These are phyloP conservation scores for Silybum marianum DNA, from an alignment of 129 eudicot genomes.

Conservation along the genomic window DNA sequence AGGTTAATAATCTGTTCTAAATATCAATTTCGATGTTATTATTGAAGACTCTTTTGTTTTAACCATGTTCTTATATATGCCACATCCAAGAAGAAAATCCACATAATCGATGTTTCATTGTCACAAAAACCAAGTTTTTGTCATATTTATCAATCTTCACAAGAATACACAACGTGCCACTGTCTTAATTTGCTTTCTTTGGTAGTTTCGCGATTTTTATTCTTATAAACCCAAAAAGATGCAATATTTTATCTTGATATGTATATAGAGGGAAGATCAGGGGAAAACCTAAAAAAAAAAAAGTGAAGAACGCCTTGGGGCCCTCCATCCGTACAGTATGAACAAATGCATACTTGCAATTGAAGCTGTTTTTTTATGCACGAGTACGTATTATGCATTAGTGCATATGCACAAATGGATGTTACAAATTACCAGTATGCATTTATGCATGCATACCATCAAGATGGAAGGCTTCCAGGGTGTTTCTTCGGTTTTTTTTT, in stretches of 20 bases:
- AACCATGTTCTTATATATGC: neutral
- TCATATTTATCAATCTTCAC: neutral
- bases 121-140: neutral
- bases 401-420: too few species aligned
- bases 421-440: too few species aligned
- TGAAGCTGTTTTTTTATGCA: too few species aligned
- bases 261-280: too few species aligned
- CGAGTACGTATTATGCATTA: too few species aligned
- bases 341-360: too few species aligned
- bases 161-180: neutral
- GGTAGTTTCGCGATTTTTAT: neutral
- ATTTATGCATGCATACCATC: too few species aligned
- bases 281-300: too few species aligned
- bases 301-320: too few species aligned
- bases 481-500: too few species aligned
- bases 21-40: neutral
- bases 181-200: neutral
- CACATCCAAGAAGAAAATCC: conserved; percentile 4
- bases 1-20: neutral
- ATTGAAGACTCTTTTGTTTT: conserved; percentile 19
- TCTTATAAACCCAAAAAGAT: neutral
- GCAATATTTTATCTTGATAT: neutral
- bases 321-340: too few species aligned
- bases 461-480: too few species aligned
- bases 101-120: neutral